phyloP scores from a whole-genome alignment of 2,329 filamentous ascomycete genomes.

The Tolypocladium ovalisporum region DNA sequence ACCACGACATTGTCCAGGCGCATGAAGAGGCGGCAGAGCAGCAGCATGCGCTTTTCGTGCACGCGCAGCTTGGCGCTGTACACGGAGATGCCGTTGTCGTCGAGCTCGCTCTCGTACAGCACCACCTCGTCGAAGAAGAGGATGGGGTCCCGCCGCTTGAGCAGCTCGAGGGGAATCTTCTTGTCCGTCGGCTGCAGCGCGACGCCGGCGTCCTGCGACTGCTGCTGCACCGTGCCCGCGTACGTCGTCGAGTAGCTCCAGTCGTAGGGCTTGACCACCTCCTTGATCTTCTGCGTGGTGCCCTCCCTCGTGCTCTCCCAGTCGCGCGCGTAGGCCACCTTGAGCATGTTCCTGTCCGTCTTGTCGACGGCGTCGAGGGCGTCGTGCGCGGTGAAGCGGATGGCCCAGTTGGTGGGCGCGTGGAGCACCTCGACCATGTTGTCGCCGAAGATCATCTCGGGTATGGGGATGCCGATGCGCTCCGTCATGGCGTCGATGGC shows the following conservation, averaged over 20 bases:
- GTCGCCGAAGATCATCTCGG: constrained; percentile 99
- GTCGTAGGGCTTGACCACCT: constrained; percentile 92
- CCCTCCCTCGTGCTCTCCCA: constrained; percentile 64
- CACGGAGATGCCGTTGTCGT: constrained; percentile 91
- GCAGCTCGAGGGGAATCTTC: constrained; percentile 71
- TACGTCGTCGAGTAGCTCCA: constrained; percentile 96
- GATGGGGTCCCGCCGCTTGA: constrained; percentile 85
- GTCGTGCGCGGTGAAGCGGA: constrained; percentile 76
- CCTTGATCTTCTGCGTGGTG: constrained; percentile 78
- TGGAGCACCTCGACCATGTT: constrained; percentile 74
- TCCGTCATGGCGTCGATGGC: constrained; percentile 79
- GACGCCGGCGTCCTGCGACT: constrained; percentile 4
- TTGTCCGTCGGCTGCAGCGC: constrained; percentile 16
- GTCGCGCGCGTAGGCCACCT: constrained; percentile 83
- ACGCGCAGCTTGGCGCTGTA: constrained; percentile 86
- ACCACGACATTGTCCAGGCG: constrained; percentile 83
- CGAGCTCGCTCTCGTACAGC: constrained; percentile 93
- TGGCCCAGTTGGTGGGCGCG: constrained; percentile 60
- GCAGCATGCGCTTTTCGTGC: constrained; percentile 77
- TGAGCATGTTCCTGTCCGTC: constrained; percentile 80
- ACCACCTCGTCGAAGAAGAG: constrained; percentile 94
- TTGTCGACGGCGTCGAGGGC: constrained; percentile 90
- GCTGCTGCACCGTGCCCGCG: constrained; percentile 51
- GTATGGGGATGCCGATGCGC: constrained; percentile 73
- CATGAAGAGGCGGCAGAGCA: constrained; percentile 85